Conservation (phyloP, 345 rosid species). For the Rhodamnia argentea region DNA sequence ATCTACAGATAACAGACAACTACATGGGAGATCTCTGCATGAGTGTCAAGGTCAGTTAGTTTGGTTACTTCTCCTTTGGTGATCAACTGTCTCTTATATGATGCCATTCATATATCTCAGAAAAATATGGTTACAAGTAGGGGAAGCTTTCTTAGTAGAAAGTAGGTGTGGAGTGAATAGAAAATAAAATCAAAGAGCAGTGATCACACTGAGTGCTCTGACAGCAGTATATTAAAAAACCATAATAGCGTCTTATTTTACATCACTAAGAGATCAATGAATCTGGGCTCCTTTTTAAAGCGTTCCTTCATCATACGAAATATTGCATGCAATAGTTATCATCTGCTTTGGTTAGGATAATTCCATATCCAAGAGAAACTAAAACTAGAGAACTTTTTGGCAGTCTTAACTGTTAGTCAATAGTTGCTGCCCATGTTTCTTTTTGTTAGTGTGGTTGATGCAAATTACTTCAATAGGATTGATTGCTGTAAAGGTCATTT, state of each 20-base stretch:
- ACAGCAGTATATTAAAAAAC: background rate
- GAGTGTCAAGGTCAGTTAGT: slow-evolving; percentile 53
- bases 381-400: background rate
- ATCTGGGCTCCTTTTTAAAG: background rate
- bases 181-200: background rate
- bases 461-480: background rate
- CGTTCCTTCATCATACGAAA: background rate
- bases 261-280: background rate
- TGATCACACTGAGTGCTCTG: background rate
- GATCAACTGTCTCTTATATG: background rate
- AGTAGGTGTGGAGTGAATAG: background rate
- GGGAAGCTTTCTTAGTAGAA: background rate
- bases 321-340: background rate
- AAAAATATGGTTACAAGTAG: background rate
- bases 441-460: background rate
- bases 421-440: background rate
- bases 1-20: slow-evolving; percentile 43
- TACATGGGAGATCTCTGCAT: slow-evolving; percentile 70
- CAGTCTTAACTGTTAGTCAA: background rate
- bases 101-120: background rate
- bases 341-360: background rate
- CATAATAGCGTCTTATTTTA: background rate
- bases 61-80: background rate
- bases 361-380: background rate
- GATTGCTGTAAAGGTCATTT: background rate